Evolutionary conservation across 106 monocot species (phyloP), one percentile per base, ranked within the genome.

Genomic region (Apostasia shenzhenica): DNA sequence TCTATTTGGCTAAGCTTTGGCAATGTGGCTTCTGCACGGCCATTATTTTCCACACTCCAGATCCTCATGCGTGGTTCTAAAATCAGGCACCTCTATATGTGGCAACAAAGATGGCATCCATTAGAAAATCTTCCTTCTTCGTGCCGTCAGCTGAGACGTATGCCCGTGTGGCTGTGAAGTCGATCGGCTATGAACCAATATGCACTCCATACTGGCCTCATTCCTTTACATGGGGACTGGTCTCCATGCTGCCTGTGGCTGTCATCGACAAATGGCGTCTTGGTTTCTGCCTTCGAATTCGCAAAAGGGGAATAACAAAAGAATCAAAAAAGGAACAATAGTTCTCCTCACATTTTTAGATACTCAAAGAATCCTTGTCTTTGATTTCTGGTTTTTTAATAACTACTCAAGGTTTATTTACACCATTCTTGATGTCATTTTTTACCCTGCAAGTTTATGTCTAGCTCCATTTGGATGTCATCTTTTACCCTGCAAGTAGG

Each of bases 181-280:
- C 76, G 79, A 86, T 95, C 4, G 95, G 95, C 51, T 86, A 88
- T 12, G 91, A 91, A 49, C 75, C 85, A 12, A 81, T 84, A 66
- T 95, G 95, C 82, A 88, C 91, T 0, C 95, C 95, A 10, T 95
- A 95, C 78, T 95, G 95, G 95, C 91, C 88, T 40, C 95, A 95
- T 55, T 91, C 91, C 61, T 72, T 82, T 8, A 14, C 86, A 4
- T 95, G 95, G 95, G 75, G 81, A 43, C 38, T 95, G 66, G 39
- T 84, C 50, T 80, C 91, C 14, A n/a, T 78, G 11, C 41, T 95
- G 5, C 95, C 95, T 0, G 85, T 83, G 54, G 70, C 72, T 48
- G 74, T 59, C 1, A 68, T 95, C n/a, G 91, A 95, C 62, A 77
- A 70, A 10, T 84, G 85, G 85, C 90, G 94, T 59, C 77, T 93